A percentile compares a stretch with the other conserved stretches of the same genome.
phyloP scores from a whole-genome alignment of 352 stramenopile species.

The Phytophthora litchii region DNA sequence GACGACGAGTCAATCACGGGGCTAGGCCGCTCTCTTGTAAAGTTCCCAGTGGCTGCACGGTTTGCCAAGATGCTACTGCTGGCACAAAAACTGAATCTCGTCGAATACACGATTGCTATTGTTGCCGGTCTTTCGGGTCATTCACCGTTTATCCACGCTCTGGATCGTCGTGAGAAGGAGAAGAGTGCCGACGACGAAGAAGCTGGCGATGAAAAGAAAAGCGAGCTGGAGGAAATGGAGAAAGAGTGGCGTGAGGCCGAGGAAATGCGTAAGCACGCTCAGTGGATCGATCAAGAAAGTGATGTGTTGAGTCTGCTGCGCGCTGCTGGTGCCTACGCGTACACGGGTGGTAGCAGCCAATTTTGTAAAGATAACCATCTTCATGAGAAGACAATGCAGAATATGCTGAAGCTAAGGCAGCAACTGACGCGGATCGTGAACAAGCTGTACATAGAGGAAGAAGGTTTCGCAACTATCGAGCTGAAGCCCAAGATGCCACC shows the following conservation, averaged over 20 bases:
- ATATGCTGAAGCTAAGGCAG: conserved; percentile 86
- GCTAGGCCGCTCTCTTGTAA: conserved; percentile 79
- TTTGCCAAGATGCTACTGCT: conserved; percentile 93
- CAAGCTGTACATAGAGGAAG: conserved; percentile 54
- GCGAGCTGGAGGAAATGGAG: conserved; percentile 69
- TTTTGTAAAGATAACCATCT: conserved; percentile 83
- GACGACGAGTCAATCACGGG: conserved; percentile 78
- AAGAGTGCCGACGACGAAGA: conserved; percentile 39
- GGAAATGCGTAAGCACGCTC: conserved; percentile 66
- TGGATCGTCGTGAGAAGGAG: conserved; percentile 57
- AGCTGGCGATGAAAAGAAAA: conserved; percentile 34
- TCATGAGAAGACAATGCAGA: conserved; percentile 89
- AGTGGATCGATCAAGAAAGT: conserved; percentile 85
- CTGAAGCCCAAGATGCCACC: conserved; percentile 74
- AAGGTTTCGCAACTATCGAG: conserved; percentile 43
- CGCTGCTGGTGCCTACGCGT: conserved; percentile 80
- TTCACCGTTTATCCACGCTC: conserved; percentile 69
- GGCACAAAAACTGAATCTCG: conserved; percentile 64
- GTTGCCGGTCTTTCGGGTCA: conserved; percentile 79
- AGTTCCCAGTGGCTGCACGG: conserved; percentile 86
- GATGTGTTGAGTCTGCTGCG: conserved; percentile 82
- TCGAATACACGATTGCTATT: conserved; percentile 87
- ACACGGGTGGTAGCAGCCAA: conserved; percentile 54
- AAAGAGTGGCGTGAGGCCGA: conserved; percentile 79
- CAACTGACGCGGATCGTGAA: conserved; percentile 88